Percentiles rank a stretch among this genome's conserved stretches.
Evolutionary conservation across 345 rosid species (phyloP).

Genomic region (Sisymbrium altissimum): DNA sequence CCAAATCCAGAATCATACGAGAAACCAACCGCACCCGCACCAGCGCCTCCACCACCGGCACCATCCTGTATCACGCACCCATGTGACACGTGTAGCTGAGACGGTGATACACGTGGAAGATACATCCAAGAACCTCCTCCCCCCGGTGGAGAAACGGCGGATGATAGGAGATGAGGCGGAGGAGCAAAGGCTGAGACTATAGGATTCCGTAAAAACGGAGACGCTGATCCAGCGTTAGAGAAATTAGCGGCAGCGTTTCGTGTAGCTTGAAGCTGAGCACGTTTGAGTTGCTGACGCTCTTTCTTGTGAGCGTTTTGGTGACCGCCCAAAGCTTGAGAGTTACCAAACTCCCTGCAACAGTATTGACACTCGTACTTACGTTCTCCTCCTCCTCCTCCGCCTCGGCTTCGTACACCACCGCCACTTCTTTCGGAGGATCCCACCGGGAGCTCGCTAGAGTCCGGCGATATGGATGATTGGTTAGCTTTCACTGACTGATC

Average conservation of each 20-base stretch:
- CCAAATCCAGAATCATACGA: constrained; percentile 40
- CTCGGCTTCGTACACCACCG: constrained; percentile 9
- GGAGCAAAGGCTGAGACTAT: constrained; percentile 86
- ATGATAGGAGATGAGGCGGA: constrained; percentile 71
- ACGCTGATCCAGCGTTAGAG: constrained; percentile 35
- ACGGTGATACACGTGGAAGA: constrained; percentile 60
- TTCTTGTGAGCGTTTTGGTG: constrained; percentile 88
- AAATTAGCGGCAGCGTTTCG: constrained; percentile 49
- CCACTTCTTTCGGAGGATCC: constrained; percentile 21
- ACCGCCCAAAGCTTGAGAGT: constrained; percentile 80
- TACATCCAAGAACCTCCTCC: constrained; percentile 71
- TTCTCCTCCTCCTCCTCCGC: constrained; percentile 41
- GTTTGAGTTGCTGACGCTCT: constrained; percentile 75
- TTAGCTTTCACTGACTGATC: constrained; percentile 20
- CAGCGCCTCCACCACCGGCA: constrained; percentile 22
- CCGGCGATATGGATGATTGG: constrained; percentile 10
- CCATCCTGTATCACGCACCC: constrained; percentile 50
- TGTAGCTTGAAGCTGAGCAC: constrained; percentile 67
- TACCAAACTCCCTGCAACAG: constrained; percentile 71
- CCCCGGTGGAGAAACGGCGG: constrained; percentile 34
- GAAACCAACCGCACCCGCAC: constrained; percentile 24
- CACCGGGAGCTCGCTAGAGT: constrained; percentile 28
- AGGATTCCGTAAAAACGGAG: constrained; percentile 67
- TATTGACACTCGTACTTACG: constrained; percentile 85
- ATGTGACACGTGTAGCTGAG: constrained; percentile 81